Evolutionary conservation across 2,329 filamentous ascomycete species (phyloP).

Genomic region (Onygenales sp.): DNA sequence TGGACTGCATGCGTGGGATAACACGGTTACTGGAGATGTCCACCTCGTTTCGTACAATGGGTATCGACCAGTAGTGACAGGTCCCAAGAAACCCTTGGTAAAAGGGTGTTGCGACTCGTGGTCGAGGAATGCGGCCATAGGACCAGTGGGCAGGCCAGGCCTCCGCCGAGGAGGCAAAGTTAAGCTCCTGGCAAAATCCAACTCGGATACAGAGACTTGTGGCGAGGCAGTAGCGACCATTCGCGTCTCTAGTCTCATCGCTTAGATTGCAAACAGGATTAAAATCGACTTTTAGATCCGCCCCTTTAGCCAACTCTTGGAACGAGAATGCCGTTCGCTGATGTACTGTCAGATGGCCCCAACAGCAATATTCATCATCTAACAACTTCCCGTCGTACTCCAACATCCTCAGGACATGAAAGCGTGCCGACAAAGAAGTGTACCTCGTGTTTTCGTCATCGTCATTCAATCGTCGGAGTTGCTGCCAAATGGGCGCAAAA

Average conservation of each 20-base stretch:
- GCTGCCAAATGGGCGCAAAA: neutral
- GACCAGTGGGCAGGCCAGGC: neutral
- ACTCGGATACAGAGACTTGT: neutral
- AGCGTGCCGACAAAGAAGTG: neutral
- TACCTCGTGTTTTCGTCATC: neutral
- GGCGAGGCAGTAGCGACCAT: neutral
- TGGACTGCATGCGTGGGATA: neutral
- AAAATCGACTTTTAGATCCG: neutral
- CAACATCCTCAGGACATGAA: slow-evolving; percentile 1
- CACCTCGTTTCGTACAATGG: neutral
- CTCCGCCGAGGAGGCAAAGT: neutral
- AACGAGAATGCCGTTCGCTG: neutral
- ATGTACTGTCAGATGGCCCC: neutral
- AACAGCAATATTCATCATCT: neutral
- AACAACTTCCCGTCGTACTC: neutral
- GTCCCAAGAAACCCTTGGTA: neutral
- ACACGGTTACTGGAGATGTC: neutral
- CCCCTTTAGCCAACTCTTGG: neutral
- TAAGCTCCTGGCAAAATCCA: neutral
- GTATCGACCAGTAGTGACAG: neutral
- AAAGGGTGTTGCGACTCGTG: neutral
- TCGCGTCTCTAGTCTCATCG: neutral
- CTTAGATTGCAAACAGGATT: neutral
- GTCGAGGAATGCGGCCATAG: neutral
- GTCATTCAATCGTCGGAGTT: neutral